These are phyloP conservation scores for Alternaria sp. DNA, from an alignment of 2,329 filamentous ascomycete species.

Conservation along the genomic window DNA sequence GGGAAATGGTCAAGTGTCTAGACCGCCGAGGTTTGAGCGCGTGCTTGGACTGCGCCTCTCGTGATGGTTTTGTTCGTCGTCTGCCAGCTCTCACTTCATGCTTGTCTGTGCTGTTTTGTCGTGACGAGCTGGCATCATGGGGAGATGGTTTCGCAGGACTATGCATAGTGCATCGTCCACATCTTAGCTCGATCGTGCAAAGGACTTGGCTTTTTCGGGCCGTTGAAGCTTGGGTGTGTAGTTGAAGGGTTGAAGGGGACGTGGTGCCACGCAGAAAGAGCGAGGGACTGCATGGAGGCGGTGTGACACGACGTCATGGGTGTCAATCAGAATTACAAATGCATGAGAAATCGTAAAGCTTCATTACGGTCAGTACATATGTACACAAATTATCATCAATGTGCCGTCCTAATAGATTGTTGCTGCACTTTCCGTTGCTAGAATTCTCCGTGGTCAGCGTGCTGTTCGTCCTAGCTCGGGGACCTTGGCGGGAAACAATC, in stretches of 20 bases:
- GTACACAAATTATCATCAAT: background rate
- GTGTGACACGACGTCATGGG: background rate
- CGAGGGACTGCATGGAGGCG: background rate
- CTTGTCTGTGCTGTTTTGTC: background rate
- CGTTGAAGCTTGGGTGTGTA: background rate
- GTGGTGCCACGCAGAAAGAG: background rate
- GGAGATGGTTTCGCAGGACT: background rate
- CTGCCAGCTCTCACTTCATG: background rate
- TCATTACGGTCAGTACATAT: background rate
- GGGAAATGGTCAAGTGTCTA: background rate
- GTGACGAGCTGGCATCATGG: background rate
- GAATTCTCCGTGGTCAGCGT: background rate
- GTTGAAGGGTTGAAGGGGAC: background rate
- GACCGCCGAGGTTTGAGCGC: background rate
- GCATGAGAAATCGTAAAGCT: background rate
- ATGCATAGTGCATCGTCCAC: background rate
- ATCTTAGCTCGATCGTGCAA: constrained; percentile 1
- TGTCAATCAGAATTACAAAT: background rate
- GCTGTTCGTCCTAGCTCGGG: background rate
- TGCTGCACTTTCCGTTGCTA: constrained; percentile 2
- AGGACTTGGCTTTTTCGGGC: constrained; percentile 1
- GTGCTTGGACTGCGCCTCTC: constrained; percentile 4
- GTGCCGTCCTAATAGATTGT: background rate
- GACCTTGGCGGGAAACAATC: constrained; percentile 13
- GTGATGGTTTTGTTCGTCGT: background rate